phyloP scores from a whole-genome alignment of 2,329 filamentous ascomycete species.

The Phialophora verrucosa region DNA sequence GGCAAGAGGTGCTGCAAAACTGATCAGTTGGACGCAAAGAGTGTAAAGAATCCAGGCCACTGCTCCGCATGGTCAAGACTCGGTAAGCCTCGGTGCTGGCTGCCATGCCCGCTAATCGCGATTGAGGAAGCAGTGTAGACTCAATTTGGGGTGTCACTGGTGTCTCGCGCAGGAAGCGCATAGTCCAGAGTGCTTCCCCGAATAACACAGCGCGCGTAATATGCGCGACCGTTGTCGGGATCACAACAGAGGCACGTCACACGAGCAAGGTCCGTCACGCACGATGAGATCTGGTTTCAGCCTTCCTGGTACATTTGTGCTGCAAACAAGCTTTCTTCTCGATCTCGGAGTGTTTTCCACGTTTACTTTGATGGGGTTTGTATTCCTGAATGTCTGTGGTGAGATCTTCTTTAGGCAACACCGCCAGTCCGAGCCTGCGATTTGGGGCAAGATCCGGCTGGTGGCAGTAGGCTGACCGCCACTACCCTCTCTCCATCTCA shows the following conservation, averaged over 20 bases:
- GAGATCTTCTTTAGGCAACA: not conserved
- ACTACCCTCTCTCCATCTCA: not conserved
- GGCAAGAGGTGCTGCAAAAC: not conserved
- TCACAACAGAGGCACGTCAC: slow-evolving; percentile 7
- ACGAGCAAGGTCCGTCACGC: slow-evolving; percentile 2
- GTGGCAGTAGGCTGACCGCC: not conserved
- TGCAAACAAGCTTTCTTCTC: not conserved
- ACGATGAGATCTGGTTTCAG: not conserved
- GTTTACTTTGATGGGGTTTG: not conserved
- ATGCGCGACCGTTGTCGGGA: not conserved
- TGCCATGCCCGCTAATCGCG: not conserved
- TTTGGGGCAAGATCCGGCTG: not conserved
- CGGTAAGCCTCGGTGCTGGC: not conserved
- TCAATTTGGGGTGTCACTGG: not conserved
- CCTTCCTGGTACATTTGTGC: not conserved
- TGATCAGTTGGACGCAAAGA: not conserved
- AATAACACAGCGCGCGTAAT: not conserved
- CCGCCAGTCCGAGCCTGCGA: not conserved
- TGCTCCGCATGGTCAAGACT: not conserved
- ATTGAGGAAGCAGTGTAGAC: not conserved
- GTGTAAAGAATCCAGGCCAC: not conserved
- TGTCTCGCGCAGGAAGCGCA: not conserved
- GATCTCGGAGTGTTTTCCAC: not conserved
- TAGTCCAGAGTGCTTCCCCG: not conserved
- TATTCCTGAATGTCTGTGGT: not conserved